phyloP scores from a whole-genome alignment of 305 asterid genomes.

The Coffea humblotiana region DNA sequence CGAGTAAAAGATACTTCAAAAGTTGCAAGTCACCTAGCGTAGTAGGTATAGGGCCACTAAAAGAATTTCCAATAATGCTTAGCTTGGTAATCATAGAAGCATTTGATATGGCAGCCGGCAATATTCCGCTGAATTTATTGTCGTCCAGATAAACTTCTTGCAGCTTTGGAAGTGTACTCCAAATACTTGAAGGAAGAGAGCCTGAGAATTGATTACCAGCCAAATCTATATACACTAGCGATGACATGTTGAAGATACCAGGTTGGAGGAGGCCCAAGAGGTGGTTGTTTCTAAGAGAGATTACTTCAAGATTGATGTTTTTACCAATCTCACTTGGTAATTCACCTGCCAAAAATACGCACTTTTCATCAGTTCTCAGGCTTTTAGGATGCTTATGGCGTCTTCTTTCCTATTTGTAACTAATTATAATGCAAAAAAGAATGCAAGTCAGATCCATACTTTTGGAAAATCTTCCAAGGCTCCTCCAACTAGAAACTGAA shows the following conservation, averaged over 20 bases:
- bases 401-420: no score
- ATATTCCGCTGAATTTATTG: conserved; percentile 34
- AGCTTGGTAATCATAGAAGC: conserved; percentile 33
- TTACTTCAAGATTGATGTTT: conserved; percentile 3
- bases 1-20: conserved; percentile 2
- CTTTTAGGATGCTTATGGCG: no score
- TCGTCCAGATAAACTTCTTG: conserved; percentile 7
- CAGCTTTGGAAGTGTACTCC: conserved; percentile 27
- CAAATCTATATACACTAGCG: conserved; percentile 8
- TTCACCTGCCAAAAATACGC: conserved; percentile 18
- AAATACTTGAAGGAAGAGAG: conserved; percentile 27
- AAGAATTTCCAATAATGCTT: conserved; percentile 21
- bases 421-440: no score
- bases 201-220: conserved; percentile 26
- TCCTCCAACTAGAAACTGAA: no score
- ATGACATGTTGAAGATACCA: conserved; percentile 39
- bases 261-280: conserved; percentile 30
- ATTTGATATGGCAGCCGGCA: conserved; percentile 34
- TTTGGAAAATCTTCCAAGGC: no score
- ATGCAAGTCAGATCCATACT: no score
- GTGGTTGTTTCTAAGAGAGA: background rate
- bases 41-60: conserved; percentile 24
- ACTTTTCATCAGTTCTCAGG: background rate
- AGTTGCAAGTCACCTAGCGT: conserved; percentile 23
- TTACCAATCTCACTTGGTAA: conserved; percentile 32